Base-by-base conservation (phyloP, 139 green algal genomes). In the Tetradesmus lagerheimii region DNA sequence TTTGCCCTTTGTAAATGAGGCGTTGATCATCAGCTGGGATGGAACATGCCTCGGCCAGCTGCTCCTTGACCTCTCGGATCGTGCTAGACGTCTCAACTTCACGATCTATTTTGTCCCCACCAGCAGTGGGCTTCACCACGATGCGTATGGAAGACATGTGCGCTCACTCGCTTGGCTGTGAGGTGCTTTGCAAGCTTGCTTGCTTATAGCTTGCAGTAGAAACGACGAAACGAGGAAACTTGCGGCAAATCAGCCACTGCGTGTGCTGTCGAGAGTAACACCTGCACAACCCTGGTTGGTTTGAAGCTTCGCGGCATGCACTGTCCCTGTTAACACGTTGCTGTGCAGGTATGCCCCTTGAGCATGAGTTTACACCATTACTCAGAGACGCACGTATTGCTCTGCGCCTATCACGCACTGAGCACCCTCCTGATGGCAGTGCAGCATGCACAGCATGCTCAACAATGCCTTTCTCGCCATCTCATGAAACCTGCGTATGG, bases 1-100 rank as follows among this genome's bases (percentile, higher is more conserved):
- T 97, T 81, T 97, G 96, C 0, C 97, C 98, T 45, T 97, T 97
- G 94, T 98, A 99, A 67, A 99, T 99, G 0, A 99, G 91, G 1
- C 97, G 88, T 81, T 99, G 95, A 71, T 96, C 89, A 0, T 77
- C 86, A 0, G 93, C 87, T 2, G 93, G 39, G 25, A 95, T 91
- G 1, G 87, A 79, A 14, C 78, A 88, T 8, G 57, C 57, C 85
- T 90, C 80, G 0, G 87, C 88, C 0, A 99, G 90, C 9, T 87
- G 77, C 37, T 93, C 92, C 87, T 99, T 99, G 2, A 99, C 80
- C 14, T 98, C 95, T 0, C 12, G 29, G 4, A 99, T 91, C 0
- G 93, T 97, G 1, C 25, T 12, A 1, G 39, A 47, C 0, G 87
- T 41, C 15, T 90, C 78, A 0, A 92, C 41, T 0, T 95, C 74